Base-by-base conservation (phyloP, 2,329 filamentous ascomycete genomes). In the Calonectria leucothoes region DNA sequence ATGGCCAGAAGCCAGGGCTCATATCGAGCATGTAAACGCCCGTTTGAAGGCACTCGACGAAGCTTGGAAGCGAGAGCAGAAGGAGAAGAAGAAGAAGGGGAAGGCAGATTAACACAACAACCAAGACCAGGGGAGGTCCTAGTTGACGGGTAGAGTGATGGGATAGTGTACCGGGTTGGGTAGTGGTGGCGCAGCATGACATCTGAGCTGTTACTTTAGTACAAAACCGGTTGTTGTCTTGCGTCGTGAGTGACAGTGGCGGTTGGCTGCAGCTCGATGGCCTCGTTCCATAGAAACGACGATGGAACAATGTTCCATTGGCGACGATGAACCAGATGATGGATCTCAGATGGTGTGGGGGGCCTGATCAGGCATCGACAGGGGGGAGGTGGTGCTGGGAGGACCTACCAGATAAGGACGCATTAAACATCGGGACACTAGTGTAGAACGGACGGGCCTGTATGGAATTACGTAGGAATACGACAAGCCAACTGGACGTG, bases 1-100 rank as follows among this genome's bases (percentile, higher is more conserved):
- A n/a, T 88, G 86, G 86, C 69, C 79, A 12, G 84, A 84, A 1
- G 86, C 85, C 1, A 81, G 77, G 59, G 82, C 81, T 5, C 75
- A 69, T 17, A 84, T 85, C 29, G 66, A 79, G 39, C 77, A 77
- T 55, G 72, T 77, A 15, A 84, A 85, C 23, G 68, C 70, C 11
- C 75, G 77, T 31, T 66, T 73, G 12, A 75, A 75, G 63, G 72
- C 76, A 42, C 37, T 78, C 55, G 76, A 68, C 23, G 75, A 79
- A 51, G 51, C 61, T 10, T 80, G 77, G 79, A 69, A 79, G 72
- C 69, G 51, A 67, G 76, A 79, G 70, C 75, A 78, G 27, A 55
- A 66, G 42, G 49, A 75, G 23, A 79, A 76, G 74, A 80, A 76
- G 74, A 79, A 72, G 11, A 75, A 76, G 49, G 73, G 20, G 8